phyloP scores from a whole-genome alignment of 345 rosid species.

The Melaleuca alternifolia region DNA sequence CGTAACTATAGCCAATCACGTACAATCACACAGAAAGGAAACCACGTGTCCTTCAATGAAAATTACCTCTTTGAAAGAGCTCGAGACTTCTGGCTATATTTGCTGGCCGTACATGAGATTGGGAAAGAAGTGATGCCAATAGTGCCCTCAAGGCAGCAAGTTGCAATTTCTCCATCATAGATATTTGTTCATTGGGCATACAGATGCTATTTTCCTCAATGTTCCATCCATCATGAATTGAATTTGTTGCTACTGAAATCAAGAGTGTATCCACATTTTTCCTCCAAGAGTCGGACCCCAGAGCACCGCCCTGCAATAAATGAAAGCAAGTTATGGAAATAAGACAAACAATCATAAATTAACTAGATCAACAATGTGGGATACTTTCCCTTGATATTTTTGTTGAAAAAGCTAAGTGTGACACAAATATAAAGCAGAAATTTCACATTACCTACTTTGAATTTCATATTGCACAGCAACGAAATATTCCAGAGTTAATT shows the following conservation, averaged over 20 bases:
- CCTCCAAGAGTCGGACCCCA: constrained; percentile 61
- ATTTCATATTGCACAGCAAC: neutral
- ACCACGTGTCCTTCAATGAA: neutral
- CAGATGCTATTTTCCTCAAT: constrained; percentile 20
- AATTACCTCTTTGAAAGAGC: constrained; percentile 68
- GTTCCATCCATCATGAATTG: constrained; percentile 28
- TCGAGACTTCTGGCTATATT: constrained; percentile 56
- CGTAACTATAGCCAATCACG: neutral
- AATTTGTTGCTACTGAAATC: constrained; percentile 41
- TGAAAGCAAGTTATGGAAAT: neutral
- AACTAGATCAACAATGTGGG: neutral
- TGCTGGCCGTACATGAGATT: constrained; percentile 41
- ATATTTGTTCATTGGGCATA: constrained; percentile 16
- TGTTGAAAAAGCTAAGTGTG: neutral
- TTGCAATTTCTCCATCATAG: constrained; percentile 44
- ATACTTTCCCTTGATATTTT: neutral
- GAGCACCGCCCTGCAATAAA: constrained; percentile 51
- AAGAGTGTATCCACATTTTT: constrained; percentile 49
- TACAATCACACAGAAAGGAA: neutral
- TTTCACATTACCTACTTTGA: neutral
- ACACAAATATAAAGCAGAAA: neutral
- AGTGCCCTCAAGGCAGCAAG: constrained; percentile 67
- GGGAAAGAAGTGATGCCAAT: constrained; percentile 69
- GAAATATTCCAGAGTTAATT: neutral
- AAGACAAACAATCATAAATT: neutral